Percentiles rank a stretch among this genome's conserved stretches.
phyloP scores from a whole-genome alignment of 192 early-diverging fungal species.

The Coemansia sp. region DNA sequence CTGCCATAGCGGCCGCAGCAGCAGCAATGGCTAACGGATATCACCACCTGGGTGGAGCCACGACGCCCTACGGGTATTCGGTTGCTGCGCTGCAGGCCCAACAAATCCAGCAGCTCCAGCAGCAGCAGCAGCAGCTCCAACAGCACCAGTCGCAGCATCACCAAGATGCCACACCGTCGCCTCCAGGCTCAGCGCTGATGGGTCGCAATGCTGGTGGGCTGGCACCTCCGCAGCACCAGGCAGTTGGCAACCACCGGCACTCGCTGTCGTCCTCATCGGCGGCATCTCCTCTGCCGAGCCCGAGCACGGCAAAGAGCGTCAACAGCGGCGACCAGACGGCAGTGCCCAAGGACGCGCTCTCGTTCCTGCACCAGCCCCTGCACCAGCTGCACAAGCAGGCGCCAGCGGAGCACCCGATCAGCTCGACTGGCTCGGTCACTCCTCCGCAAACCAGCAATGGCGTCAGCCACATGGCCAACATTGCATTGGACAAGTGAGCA shows the following conservation, averaged over 20 bases:
- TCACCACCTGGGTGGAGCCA: conserved; percentile 7
- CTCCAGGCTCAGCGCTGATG: conserved; percentile 14
- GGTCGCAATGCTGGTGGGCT: conserved; percentile 8
- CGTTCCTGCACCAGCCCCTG: conserved; percentile 50
- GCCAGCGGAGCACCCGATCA: conserved; percentile 8
- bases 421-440: conserved; percentile 18
- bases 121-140: conserved; percentile 10
- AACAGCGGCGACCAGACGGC: conserved; percentile 10
- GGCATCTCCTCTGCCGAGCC: conserved; percentile 38
- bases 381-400: conserved; percentile 48
- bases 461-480: conserved; percentile 11
- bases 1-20: conserved; percentile 9
- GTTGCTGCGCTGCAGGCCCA: conserved; percentile 12
- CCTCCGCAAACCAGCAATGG: conserved; percentile 22
- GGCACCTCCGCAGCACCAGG: conserved; percentile 13
- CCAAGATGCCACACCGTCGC: conserved; percentile 33
- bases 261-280: conserved; percentile 42
- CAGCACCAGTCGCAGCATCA: conserved; percentile 4
- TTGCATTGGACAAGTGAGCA: conserved; percentile 35
- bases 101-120: conserved; percentile 2
- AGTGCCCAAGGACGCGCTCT: conserved; percentile 43
- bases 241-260: conserved; percentile 13
- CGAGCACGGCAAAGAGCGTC: conserved; percentile 14
- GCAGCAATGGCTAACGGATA: conserved; percentile 18
- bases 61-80: conserved; percentile 34